Conservation (phyloP, 257 asterid species). For the Solanum megistacrolobum region DNA sequence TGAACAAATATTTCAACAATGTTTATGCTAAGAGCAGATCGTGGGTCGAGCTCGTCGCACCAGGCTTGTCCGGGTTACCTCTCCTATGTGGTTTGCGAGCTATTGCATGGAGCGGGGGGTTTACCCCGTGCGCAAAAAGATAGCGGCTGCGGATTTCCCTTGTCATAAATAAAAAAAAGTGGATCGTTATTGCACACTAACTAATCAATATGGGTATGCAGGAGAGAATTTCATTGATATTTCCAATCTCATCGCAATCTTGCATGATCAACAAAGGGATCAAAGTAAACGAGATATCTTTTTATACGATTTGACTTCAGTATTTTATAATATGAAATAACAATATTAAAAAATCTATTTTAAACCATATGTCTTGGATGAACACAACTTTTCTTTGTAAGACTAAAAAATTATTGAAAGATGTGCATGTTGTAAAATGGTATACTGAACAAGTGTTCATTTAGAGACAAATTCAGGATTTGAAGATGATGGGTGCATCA, state of each 20-base stretch:
- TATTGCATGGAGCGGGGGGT: too few species aligned
- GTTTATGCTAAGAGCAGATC: too few species aligned
- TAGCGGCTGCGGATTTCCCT: too few species aligned
- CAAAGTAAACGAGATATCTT: not conserved
- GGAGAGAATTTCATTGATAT: not conserved
- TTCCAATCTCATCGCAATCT: not conserved
- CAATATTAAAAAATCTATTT: not conserved
- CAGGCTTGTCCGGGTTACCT: too few species aligned
- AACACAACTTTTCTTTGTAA: not conserved
- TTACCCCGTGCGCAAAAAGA: too few species aligned
- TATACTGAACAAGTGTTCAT: not conserved
- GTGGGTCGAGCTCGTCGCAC: too few species aligned
- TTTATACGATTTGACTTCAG: too few species aligned
- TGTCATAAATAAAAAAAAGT: too few species aligned
- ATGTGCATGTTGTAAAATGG: not conserved
- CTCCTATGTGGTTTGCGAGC: too few species aligned
- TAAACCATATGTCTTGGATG: not conserved
- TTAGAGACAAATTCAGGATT: accelerated
- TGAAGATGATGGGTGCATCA: too few species aligned
- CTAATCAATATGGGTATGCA: not conserved
- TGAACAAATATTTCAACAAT: too few species aligned
- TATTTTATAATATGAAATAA: too few species aligned
- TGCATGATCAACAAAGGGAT: not conserved
- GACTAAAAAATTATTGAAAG: not conserved
- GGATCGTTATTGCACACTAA: not conserved